Conservation (phyloP, 164 flowering plant species). For the Stephania cephalantha region DNA sequence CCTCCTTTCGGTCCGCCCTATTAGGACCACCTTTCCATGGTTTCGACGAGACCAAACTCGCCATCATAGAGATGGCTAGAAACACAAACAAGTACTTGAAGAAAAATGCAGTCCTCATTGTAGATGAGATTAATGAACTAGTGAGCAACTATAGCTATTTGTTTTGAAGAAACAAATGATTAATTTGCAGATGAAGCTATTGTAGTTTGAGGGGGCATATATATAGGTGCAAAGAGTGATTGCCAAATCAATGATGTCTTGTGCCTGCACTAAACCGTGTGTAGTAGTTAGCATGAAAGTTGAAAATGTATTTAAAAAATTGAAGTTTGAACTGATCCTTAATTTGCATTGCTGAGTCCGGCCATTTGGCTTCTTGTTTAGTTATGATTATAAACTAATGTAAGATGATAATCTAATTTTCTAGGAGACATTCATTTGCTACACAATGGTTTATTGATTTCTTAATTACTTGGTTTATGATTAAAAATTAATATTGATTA, state of each 20-base stretch:
- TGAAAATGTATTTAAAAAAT: background rate
- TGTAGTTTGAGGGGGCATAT: background rate
- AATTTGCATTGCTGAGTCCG: background rate
- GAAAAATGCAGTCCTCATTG: conserved; percentile 4
- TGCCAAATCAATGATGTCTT: background rate
- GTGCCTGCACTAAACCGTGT: background rate
- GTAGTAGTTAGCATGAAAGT: background rate
- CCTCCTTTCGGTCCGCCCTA: too few species aligned
- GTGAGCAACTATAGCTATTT: background rate
- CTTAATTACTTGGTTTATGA: background rate
- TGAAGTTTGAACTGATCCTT: background rate
- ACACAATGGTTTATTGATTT: too few species aligned
- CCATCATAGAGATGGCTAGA: conserved; percentile 4
- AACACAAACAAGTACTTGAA: background rate
- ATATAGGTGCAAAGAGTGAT: background rate
- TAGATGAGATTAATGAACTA: too few species aligned
- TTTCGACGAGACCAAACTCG: background rate
- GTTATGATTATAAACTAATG: background rate
- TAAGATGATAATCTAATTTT: too few species aligned
- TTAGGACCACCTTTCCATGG: background rate
- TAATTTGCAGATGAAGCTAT: too few species aligned
- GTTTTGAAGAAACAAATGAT: background rate
- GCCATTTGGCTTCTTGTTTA: background rate
- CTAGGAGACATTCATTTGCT: too few species aligned
- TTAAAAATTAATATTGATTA: background rate